phyloP scores from a whole-genome alignment of 2,329 filamentous ascomycete genomes.

The Ophiostoma quercus region DNA sequence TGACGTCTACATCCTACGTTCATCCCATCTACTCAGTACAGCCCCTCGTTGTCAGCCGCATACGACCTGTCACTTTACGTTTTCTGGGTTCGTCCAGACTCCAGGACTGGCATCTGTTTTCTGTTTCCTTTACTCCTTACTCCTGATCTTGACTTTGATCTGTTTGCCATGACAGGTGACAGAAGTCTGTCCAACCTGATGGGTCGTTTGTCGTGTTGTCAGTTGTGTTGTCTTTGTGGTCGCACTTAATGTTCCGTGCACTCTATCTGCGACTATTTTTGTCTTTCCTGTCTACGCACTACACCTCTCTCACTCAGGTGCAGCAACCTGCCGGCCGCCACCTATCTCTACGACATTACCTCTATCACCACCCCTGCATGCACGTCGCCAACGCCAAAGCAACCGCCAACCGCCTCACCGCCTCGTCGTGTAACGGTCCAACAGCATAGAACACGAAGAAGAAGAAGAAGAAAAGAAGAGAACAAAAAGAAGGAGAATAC shows the following conservation, averaged over 20 bases:
- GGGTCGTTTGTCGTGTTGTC: neutral
- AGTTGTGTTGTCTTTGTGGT: neutral
- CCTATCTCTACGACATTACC: neutral
- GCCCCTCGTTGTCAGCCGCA: slow-evolving; percentile 8
- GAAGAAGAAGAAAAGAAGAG: neutral
- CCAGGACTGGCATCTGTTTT: neutral
- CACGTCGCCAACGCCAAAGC: neutral
- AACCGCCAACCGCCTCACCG: neutral
- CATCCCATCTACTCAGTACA: neutral
- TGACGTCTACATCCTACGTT: neutral
- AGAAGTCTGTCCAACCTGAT: slow-evolving; percentile 8
- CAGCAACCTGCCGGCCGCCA: neutral
- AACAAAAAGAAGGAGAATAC: neutral
- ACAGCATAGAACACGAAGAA: neutral
- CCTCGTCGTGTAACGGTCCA: neutral
- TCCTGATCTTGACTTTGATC: neutral
- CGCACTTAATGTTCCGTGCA: neutral
- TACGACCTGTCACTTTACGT: slow-evolving; percentile 11
- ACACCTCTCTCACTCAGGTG: neutral
- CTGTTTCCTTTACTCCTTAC: neutral
- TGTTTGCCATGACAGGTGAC: slow-evolving; percentile 1
- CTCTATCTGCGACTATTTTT: neutral
- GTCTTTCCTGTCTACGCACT: neutral
- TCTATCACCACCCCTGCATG: neutral
- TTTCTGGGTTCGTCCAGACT: neutral